A percentile compares a stretch with the other conserved stretches of the same genome.
phyloP scores from a whole-genome alignment of 768 basidiomycete species.

The Boletus bicolor region DNA sequence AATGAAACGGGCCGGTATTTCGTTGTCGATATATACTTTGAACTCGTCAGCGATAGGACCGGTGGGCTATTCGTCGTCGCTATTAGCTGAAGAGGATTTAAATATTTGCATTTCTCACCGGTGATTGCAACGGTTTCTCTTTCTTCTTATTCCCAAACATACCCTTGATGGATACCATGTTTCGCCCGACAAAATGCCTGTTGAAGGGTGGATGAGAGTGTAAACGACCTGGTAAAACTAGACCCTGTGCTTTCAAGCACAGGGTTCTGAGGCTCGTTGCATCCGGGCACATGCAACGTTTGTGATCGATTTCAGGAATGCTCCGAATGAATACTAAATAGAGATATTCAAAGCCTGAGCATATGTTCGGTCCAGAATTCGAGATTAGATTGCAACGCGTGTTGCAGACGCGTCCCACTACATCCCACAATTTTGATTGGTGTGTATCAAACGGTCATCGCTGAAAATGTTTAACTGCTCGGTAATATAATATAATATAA shows the following conservation, averaged over 20 bases:
- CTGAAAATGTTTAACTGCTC: too few species aligned
- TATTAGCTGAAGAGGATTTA: not conserved
- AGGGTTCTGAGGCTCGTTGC: not conserved
- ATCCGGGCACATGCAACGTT: not conserved
- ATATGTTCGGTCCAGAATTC: not conserved
- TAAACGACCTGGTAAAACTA: not conserved
- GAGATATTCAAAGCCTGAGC: not conserved
- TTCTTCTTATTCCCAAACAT: not conserved
- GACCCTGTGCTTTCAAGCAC: not conserved
- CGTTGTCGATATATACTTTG: constrained; percentile 12
- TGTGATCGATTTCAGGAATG: not conserved
- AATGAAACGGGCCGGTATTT: constrained; percentile 9
- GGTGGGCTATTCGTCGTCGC: not conserved
- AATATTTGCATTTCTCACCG: not conserved
- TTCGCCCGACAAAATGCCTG: not conserved
- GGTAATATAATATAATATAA: too few species aligned
- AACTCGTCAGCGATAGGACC: constrained; percentile 2
- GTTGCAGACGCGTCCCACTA: not conserved
- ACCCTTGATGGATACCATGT: not conserved
- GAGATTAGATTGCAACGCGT: not conserved
- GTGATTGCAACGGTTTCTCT: not conserved
- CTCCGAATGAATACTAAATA: not conserved
- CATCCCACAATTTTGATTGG: too few species aligned
- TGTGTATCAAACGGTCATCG: too few species aligned
- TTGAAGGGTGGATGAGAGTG: not conserved